phyloP scores from a whole-genome alignment of 768 basidiomycete genomes.

The Lyophyllum semitale region DNA sequence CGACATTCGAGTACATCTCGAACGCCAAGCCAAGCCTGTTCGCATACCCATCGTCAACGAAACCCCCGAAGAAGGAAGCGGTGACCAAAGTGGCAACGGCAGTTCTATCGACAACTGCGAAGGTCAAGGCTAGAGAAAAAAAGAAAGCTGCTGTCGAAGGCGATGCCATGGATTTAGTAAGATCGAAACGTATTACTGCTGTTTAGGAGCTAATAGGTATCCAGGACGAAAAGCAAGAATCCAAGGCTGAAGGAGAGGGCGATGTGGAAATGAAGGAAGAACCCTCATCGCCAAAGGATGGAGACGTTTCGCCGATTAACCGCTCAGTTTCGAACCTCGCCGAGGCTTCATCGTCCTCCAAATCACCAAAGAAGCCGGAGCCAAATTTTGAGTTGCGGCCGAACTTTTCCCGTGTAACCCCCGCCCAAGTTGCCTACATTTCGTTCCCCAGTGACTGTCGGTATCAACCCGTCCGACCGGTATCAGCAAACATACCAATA shows the following conservation, averaged over 20 bases:
- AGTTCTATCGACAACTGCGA: constrained; percentile 95
- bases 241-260: constrained; percentile 52
- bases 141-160: constrained; percentile 84
- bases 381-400: constrained; percentile 71
- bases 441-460: constrained; percentile 77
- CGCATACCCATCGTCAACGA: constrained; percentile 85
- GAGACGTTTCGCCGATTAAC: constrained; percentile 59
- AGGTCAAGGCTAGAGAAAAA: constrained; percentile 94
- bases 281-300: constrained; percentile 41
- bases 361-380: constrained; percentile 68
- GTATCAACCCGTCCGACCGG: constrained; percentile 87
- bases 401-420: constrained; percentile 93
- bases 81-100: constrained; percentile 92
- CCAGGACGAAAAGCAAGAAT: constrained; percentile 58
- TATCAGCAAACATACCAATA: constrained; percentile 50
- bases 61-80: constrained; percentile 91
- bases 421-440: constrained; percentile 84
- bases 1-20: constrained; percentile 88
- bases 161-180: constrained; percentile 81
- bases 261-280: constrained; percentile 82
- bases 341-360: constrained; percentile 39
- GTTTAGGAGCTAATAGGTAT: constrained; percentile 16
- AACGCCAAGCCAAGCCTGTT: constrained; percentile 90
- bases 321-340: constrained; percentile 53
- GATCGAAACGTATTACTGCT: constrained; percentile 22